phyloP scores from a whole-genome alignment of 2,329 filamentous ascomycete genomes.

The Aspergillus neotritici region DNA sequence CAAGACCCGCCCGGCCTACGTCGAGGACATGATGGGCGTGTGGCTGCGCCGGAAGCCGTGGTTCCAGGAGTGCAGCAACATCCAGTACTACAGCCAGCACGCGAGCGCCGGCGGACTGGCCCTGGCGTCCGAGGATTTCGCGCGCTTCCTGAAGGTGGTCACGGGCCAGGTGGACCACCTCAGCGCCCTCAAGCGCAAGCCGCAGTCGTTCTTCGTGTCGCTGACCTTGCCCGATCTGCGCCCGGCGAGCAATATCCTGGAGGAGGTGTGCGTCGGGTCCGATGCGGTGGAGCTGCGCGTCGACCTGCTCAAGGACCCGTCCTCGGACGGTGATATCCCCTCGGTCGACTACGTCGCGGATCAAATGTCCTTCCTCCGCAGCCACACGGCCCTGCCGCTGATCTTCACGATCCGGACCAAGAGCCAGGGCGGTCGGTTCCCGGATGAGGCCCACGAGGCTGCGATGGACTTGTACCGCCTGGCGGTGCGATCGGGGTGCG shows the following conservation, averaged over 20 bases:
- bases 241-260: constrained; percentile 58
- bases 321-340: constrained; percentile 52
- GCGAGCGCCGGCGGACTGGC: constrained; percentile 47
- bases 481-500: constrained; percentile 76
- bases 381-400: constrained; percentile 66
- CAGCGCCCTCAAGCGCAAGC: constrained; percentile 56
- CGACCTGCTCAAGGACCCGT: constrained; percentile 74
- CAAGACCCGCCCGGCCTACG: constrained; percentile 85
- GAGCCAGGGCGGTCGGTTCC: constrained; percentile 82
- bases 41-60: constrained; percentile 84
- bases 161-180: constrained; percentile 56
- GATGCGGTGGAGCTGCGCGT: constrained; percentile 94
- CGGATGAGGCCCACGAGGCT: constrained; percentile 66
- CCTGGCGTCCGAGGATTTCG: constrained; percentile 62
- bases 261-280: constrained; percentile 70
- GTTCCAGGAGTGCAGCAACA: constrained; percentile 90
- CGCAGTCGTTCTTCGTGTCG: constrained; percentile 85
- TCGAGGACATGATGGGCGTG: constrained; percentile 85
- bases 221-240: constrained; percentile 74
- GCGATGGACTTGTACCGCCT: constrained; percentile 69
- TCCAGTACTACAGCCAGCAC: constrained; percentile 80
- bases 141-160: constrained; percentile 64
- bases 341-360: constrained; percentile 70
- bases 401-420: constrained; percentile 88
- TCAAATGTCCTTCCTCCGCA: constrained; percentile 74